Evolutionary conservation across 2,329 filamentous ascomycete species (phyloP), one percentile per base, ranked within the genome.

Genomic region (Verticillium longisporum): DNA sequence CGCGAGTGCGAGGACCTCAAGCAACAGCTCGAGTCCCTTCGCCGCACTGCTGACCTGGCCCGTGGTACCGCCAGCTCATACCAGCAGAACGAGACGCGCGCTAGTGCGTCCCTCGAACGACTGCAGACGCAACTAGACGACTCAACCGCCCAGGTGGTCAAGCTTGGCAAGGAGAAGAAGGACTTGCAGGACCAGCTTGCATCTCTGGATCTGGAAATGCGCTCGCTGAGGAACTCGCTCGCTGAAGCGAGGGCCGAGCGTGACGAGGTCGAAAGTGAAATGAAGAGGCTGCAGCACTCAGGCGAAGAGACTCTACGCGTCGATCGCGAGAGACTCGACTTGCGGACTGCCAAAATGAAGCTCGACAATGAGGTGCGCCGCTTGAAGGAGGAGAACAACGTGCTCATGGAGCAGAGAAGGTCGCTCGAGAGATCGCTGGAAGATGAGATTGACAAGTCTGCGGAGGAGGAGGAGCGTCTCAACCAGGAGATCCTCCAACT

Each of bases 291-390:
- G n/a, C 78, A 77, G 63, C 78, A 84, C 45, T 80, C 83, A 60
- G 83, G 83, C 57, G 81, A 81, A 60, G 83, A 87, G 61, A 84
- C 81, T 1, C 81, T 85, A 66, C 82, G 81, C 13, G 71, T 89
- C 55, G 88, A 91, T 66, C 84, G 87, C 63, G 89, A 91, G 68
- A 86, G 88, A 65, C 75, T 88, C 55, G 87, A 91, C 60, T 76
- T 91, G 31, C 85, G 87, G 18, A 85, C 86, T 33, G 76, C 83
- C n/a, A 89, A 88, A 69, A 76, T 86, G 64, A 88, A 86, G 68
- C 79, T 90, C 18, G 88, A 91, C 64, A 82, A 78, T 63, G 88
- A 91, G 67, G 77, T 89, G 15, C 84, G 85, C 53, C 80, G 86
- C 13, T 75, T 90, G 15, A 84, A 79, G 58, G 85, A 89, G 9